Conservation (phyloP, 164 flowering plant species). For the Dillenia suffruticosa region DNA sequence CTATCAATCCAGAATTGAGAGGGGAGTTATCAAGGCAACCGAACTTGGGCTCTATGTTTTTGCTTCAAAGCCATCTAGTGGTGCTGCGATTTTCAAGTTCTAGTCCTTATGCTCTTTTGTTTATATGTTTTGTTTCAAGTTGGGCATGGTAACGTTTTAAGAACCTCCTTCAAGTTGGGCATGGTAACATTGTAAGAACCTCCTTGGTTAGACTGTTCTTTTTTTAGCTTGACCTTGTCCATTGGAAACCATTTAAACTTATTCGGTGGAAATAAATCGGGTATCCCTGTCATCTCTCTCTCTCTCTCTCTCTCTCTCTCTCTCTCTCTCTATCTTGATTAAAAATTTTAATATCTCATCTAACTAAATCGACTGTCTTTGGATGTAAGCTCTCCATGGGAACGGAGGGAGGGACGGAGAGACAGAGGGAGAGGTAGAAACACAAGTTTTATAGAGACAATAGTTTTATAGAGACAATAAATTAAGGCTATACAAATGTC, state of each 20-base stretch:
- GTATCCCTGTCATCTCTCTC: background rate
- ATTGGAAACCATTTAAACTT: background rate
- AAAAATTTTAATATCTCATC: no score
- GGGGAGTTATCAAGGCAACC: slow-evolving; percentile 51
- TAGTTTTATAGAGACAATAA: no score
- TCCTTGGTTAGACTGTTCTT: background rate
- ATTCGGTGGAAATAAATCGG: background rate
- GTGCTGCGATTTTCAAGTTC: slow-evolving; percentile 81
- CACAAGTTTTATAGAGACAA: no score
- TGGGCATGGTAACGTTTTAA: background rate
- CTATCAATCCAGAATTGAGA: slow-evolving; percentile 68
- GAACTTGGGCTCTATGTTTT: slow-evolving; percentile 81
- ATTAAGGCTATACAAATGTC: no score
- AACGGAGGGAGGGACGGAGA: no score
- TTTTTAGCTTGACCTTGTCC: background rate
- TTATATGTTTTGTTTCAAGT: no score
- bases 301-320: no score
- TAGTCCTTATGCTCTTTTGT: slow-evolving; percentile 11
- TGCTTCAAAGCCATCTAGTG: slow-evolving; percentile 95
- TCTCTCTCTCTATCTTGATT: no score
- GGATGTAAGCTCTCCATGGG: no score
- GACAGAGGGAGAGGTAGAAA: no score
- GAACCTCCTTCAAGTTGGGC: no score
- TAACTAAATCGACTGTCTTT: no score
- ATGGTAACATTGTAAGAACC: background rate